Evolutionary conservation across 2,329 filamentous ascomycete genomes (phyloP), one percentile per base, ranked within the genome.

Genomic region (Alternaria tenuissima): DNA sequence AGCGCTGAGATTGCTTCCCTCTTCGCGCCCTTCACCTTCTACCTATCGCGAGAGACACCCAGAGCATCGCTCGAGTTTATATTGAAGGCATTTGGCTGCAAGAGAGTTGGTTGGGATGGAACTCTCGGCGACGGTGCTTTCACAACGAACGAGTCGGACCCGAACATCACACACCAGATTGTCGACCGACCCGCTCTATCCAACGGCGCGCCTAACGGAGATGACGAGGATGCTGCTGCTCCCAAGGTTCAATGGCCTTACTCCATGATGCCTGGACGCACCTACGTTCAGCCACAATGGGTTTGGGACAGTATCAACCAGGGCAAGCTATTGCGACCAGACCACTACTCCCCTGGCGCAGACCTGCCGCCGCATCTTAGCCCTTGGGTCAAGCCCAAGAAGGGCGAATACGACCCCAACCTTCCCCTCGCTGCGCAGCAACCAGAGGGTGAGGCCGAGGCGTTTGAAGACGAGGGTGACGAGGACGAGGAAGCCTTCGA

Each of bases 231-330:
- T 85, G 60, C 69, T 55, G 64, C 75, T 63, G 64, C 72, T 49
- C 72, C 79, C 36, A 82, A 79, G 63, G 79, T 65, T 12, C 73
- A 84, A 62, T 82, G 81, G 72, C 81, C 84, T 30, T 91, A 92
- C 72, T 88, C 88, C 65, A 88, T 93, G 62, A 90, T 98, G 63
- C 93, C 94, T n/a, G 94, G 94, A 36, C 87, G 95, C 67, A 93
- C 89, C 65, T 99, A 99, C 71, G 82, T 99, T 57, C 95, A 99
- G 82, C 95, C 95, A 20, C 95, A 99, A 78, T 99, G 96, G 94
- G 89, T 99, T 4, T 99, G 95, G 95, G 95, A 99, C 76, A 94
- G 92, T 72, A 83, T 97, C 77, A 99, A 99, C 77, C 92, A 95
- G 46, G 92, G 93, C 64, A 93, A 94, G 79, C 83, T 99, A 57